Base-by-base conservation (phyloP, 1,284 basidiomycete species). In the Boletus mariae region DNA sequence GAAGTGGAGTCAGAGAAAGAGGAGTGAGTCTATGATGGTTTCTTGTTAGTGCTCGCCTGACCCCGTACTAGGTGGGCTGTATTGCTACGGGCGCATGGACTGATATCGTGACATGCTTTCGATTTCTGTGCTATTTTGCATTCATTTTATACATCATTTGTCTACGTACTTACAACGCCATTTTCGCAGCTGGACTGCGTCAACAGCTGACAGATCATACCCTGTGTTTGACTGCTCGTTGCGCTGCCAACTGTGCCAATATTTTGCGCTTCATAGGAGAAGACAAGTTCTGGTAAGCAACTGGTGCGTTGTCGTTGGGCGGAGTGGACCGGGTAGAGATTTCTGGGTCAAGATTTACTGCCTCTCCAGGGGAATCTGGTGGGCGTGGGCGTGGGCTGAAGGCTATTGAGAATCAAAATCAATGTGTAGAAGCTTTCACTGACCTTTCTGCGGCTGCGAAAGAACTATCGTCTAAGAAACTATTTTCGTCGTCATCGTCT, bases 1-100 rank as follows among this genome's bases (percentile, higher is more conserved):
- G 88, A 92, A 67, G 69, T 80, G 37, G 87, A 91, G 66, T 69
- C 84, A 59, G 85, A 91, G 69, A 80, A 83, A 57, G 87, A 90
- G 67, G 87, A 92, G 89, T 93, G 68, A 68, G 89, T 79, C 12
- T 25, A 25, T 53, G 29, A 55, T 54, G 23, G 26, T 60, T 28
- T 34, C 20, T 49, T 51, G 35, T 40, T 37, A 17, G 11, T 45
- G 45, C 53, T 57, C 20, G 37, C 43, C 57, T 61, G 41, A 69
- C 54, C 17, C 45, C 52, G 55, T 37, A 17, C 25, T 57, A 90
- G 88, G 63, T 89, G 85, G 83, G 79, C 76, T 49, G 73, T 75
- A 50, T 71, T 90, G 55, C 75, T 91, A 53, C 80, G 82, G 52
- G 72, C 77, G 44, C 82, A 86, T 66, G 84, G 63, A 52, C 49